phyloP scores from a whole-genome alignment of 169 alveolate species.

The Eimeria sp. region DNA sequence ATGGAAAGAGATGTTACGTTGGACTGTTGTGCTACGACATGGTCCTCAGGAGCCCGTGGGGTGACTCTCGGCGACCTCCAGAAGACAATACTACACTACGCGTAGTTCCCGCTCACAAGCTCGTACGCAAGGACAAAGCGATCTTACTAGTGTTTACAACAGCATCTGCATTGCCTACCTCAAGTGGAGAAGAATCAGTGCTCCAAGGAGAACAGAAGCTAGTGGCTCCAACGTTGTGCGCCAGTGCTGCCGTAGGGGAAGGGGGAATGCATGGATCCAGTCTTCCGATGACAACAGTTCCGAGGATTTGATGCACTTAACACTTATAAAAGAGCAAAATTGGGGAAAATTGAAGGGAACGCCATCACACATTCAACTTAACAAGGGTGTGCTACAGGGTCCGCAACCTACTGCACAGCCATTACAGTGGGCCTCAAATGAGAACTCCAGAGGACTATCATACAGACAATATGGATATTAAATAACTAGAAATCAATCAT shows the following conservation, averaged over 20 bases:
- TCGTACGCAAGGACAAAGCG: background rate
- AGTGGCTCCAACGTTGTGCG: background rate
- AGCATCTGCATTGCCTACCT: background rate
- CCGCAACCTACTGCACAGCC: background rate
- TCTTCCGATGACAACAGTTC: background rate
- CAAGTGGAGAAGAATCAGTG: background rate
- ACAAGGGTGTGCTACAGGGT: background rate
- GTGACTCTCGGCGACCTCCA: too few species aligned
- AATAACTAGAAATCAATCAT: background rate
- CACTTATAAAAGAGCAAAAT: background rate
- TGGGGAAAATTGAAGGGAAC: background rate
- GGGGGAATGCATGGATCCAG: background rate
- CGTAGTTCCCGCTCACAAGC: background rate
- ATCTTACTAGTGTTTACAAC: background rate
- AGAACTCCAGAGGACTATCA: background rate
- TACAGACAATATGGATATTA: background rate
- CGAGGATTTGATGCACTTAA: background rate
- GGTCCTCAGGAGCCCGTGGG: too few species aligned
- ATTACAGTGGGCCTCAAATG: background rate
- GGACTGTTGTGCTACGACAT: too few species aligned
- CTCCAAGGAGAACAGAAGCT: background rate
- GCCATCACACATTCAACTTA: background rate
- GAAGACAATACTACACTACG: background rate
- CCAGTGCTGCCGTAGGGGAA: background rate
- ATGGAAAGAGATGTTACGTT: too few species aligned